Percentiles rank a stretch among this genome's conserved stretches.
These are phyloP conservation scores for Endocarpon pusillum DNA, from an alignment of 495 filamentous ascomycete genomes.

Conservation along the genomic window DNA sequence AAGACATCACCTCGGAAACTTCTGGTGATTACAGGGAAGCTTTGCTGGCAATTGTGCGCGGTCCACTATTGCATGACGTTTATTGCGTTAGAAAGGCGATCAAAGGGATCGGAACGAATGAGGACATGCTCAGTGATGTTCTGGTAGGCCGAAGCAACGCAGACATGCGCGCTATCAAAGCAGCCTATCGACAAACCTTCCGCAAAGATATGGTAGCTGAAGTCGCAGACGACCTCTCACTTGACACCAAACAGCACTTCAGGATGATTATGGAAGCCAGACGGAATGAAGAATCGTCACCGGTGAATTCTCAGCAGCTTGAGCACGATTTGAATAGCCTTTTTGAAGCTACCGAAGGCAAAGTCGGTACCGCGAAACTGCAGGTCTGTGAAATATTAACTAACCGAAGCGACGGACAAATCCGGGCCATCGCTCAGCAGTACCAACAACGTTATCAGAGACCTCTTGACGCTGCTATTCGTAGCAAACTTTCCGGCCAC, in stretches of 20 bases:
- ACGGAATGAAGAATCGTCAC: conserved; percentile 57
- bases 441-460: conserved; percentile 51
- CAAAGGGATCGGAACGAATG: conserved; percentile 68
- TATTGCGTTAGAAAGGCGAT: conserved; percentile 48
- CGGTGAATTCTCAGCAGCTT: conserved; percentile 48
- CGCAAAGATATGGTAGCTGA: conserved; percentile 42
- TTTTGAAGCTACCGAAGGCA: conserved; percentile 53
- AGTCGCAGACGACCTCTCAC: conserved; percentile 60
- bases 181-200: conserved; percentile 50
- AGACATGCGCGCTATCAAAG: conserved; percentile 67
- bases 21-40: conserved; percentile 52
- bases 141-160: conserved; percentile 70
- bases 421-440: conserved; percentile 58
- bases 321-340: conserved; percentile 56
- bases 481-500: conserved; percentile 73
- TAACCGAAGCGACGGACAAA: conserved; percentile 53
- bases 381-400: conserved; percentile 63
- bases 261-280: conserved; percentile 52
- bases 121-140: conserved; percentile 69
- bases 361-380: conserved; percentile 54
- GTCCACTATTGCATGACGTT: conserved; percentile 58
- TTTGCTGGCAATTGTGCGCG: conserved; percentile 54
- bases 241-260: conserved; percentile 73
- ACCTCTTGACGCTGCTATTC: conserved; percentile 52
- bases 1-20: conserved; percentile 62